phyloP scores from a whole-genome alignment of 1,284 basidiomycete species.

The Anthracocystis walkeri region DNA sequence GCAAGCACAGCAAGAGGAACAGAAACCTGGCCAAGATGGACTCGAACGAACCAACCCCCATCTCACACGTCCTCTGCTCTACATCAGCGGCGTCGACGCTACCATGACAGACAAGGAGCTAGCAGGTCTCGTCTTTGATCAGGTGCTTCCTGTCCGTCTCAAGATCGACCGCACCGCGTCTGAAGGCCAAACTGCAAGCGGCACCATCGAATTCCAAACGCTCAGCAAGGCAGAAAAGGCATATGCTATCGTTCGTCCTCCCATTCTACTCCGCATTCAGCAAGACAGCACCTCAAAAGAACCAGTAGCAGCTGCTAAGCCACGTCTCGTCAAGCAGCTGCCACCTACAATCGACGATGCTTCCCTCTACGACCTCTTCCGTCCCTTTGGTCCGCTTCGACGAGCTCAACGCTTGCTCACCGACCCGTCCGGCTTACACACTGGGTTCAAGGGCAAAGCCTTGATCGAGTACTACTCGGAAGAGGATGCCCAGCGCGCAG shows the following conservation, averaged over 20 bases:
- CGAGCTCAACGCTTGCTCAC: slow-evolving; percentile 55
- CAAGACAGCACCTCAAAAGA: slow-evolving; percentile 29
- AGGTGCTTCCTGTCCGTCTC: slow-evolving; percentile 55
- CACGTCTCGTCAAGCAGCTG: slow-evolving; percentile 62
- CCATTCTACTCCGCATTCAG: slow-evolving; percentile 45
- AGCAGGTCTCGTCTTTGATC: slow-evolving; percentile 49
- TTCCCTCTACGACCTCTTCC: slow-evolving; percentile 60
- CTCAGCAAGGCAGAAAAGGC: slow-evolving; percentile 63
- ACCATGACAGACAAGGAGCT: slow-evolving; percentile 56
- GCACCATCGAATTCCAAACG: slow-evolving; percentile 63
- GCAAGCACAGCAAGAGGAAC: slow-evolving; percentile 7
- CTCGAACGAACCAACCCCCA: slow-evolving; percentile 45
- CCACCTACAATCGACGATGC: slow-evolving; percentile 51
- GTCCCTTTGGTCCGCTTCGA: slow-evolving; percentile 57
- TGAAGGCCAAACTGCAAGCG: slow-evolving; percentile 35
- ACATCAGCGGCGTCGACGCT: slow-evolving; percentile 53
- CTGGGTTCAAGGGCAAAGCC: slow-evolving; percentile 64
- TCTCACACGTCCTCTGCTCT: slow-evolving; percentile 50
- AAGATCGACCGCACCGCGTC: slow-evolving; percentile 52
- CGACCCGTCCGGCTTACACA: slow-evolving; percentile 56
- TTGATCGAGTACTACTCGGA: slow-evolving; percentile 56
- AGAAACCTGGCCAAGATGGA: slow-evolving; percentile 6
- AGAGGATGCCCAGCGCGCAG: slow-evolving; percentile 53
- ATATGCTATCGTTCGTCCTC: slow-evolving; percentile 52
- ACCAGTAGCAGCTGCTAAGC: slow-evolving; percentile 46